Conservation (phyloP, 352 stramenopile species). For the Phytophthora vignae region DNA sequence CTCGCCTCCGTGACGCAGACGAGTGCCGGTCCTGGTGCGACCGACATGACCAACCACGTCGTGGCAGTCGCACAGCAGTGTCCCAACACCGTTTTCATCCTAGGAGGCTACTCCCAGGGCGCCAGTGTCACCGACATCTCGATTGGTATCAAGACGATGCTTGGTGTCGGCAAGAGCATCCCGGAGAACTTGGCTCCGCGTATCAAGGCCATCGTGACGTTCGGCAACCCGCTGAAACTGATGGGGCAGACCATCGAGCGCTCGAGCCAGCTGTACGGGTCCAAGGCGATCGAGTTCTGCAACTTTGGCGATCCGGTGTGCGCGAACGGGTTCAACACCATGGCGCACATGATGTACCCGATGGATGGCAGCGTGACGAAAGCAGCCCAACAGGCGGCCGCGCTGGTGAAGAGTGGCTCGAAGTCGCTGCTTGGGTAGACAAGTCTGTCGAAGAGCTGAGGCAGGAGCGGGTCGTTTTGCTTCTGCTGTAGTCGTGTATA, state of each 20-base stretch:
- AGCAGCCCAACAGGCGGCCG: conserved; percentile 23
- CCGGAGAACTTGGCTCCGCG: conserved; percentile 25
- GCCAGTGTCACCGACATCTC: conserved; percentile 41
- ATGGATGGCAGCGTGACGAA: conserved; percentile 34
- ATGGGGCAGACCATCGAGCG: conserved; percentile 32
- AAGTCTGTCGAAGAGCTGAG: no score
- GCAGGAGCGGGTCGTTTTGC: no score
- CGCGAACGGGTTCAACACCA: conserved; percentile 33
- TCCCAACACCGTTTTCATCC: conserved; percentile 32
- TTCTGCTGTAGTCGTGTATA: no score
- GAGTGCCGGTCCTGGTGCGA: conserved; percentile 35
- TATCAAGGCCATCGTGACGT: conserved; percentile 44
- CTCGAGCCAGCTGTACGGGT: conserved; percentile 28
- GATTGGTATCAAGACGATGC: conserved; percentile 35
- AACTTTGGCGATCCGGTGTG: conserved; percentile 34
- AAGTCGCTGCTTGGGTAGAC: neutral
- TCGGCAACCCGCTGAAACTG: conserved; percentile 38
- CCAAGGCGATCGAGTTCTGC: conserved; percentile 39
- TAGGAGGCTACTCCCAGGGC: conserved; percentile 42
- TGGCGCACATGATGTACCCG: conserved; percentile 34
- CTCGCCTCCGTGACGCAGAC: conserved; percentile 24
- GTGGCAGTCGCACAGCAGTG: conserved; percentile 24
- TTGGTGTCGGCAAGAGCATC: conserved; percentile 26
- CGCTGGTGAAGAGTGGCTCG: conserved; percentile 9
- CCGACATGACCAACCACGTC: conserved; percentile 42